A percentile compares a stretch with the other conserved stretches of the same genome.
phyloP scores from a whole-genome alignment of 1,139 yeast genomes.

The Blastobotrys malaysiensis region DNA sequence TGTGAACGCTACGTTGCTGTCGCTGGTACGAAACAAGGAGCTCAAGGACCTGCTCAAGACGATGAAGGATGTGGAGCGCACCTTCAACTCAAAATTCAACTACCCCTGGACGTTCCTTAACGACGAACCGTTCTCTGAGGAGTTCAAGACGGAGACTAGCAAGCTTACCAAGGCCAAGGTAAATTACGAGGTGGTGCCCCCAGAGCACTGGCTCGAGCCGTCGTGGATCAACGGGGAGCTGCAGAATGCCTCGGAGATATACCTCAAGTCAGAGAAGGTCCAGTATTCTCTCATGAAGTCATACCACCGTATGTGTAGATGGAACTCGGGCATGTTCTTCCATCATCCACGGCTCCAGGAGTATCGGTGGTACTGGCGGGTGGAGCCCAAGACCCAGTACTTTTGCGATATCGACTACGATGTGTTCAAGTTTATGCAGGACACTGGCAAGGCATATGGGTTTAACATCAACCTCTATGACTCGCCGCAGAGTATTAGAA shows the following conservation, averaged over 20 bases:
- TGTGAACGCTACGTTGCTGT: conserved; percentile 70
- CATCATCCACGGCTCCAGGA: conserved; percentile 54
- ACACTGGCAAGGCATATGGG: conserved; percentile 60
- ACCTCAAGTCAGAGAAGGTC: conserved; percentile 41
- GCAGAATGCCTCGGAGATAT: conserved; percentile 40
- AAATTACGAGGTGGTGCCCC: conserved; percentile 50
- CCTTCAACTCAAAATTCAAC: conserved; percentile 61
- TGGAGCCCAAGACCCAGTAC: conserved; percentile 70
- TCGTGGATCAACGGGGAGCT: conserved; percentile 41
- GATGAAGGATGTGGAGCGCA: conserved; percentile 52
- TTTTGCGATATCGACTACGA: conserved; percentile 68
- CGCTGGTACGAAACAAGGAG: conserved; percentile 67
- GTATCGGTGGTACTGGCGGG: conserved; percentile 66
- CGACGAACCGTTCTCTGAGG: conserved; percentile 57
- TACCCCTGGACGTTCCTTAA: conserved; percentile 82
- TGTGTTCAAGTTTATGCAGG: conserved; percentile 67
- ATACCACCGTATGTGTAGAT: conserved; percentile 76
- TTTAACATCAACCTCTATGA: conserved; percentile 64
- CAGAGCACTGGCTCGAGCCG: conserved; percentile 63
- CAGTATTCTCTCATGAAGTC: conserved; percentile 58
- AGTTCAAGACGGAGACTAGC: conserved; percentile 44
- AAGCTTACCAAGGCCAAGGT: conserved; percentile 46
- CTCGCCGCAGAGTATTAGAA: conserved; percentile 52
- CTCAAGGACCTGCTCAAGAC: conserved; percentile 45
- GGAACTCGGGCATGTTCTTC: conserved; percentile 59